Evolutionary conservation across 1,284 basidiomycete species (phyloP).

Genomic region (Mycena sp.): DNA sequence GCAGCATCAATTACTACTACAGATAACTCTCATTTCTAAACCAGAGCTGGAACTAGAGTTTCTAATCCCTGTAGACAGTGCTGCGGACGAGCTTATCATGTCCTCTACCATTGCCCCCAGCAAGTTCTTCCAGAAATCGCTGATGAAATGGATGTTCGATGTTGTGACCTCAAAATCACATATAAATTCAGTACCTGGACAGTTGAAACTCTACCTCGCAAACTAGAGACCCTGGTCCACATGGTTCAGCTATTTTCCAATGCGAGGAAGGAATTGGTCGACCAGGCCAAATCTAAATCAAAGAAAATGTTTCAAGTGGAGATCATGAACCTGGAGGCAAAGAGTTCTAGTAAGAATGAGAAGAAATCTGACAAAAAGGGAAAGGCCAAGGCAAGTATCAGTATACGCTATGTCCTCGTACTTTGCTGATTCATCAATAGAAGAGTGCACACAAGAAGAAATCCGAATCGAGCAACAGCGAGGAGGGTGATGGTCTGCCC

Average conservation of each 20-base stretch:
- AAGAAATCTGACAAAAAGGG: no score
- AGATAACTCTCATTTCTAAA: not conserved
- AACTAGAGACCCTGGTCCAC: not conserved
- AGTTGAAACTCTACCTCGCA: not conserved
- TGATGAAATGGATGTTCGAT: conserved; percentile 9
- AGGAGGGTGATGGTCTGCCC: not conserved
- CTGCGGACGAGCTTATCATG: not conserved
- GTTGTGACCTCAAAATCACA: not conserved
- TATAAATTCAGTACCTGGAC: not conserved
- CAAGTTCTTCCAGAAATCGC: not conserved
- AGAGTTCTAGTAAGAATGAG: no score
- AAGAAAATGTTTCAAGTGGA: not conserved
- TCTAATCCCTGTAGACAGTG: not conserved
- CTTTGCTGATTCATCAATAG: not conserved
- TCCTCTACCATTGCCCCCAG: not conserved
- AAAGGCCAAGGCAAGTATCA: not conserved
- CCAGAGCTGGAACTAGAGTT: not conserved
- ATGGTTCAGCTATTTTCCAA: not conserved
- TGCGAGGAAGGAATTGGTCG: not conserved
- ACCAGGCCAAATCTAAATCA: not conserved
- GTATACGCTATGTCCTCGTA: not conserved
- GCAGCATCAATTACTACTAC: not conserved
- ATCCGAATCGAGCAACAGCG: not conserved
- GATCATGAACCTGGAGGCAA: not conserved
- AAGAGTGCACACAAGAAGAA: not conserved